Evolutionary conservation across 2,329 filamentous ascomycete genomes (phyloP).

Genomic region (Lasiodiplodia hormozganensis): DNA sequence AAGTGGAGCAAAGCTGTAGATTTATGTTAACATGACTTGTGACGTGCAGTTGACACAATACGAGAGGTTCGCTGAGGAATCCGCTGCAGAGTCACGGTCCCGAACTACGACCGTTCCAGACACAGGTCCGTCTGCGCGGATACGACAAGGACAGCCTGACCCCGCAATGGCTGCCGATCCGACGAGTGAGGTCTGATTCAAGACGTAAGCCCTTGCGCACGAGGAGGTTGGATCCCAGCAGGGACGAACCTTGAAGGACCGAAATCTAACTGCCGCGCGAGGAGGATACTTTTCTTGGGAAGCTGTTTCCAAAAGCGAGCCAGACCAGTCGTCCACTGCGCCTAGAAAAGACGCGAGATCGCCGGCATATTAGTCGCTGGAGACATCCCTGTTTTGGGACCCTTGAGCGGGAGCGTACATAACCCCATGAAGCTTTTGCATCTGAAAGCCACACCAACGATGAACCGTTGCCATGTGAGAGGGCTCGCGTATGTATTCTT

Average conservation of each 20-base stretch:
- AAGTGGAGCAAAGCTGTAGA: slow-evolving; percentile 19
- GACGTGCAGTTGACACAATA: slow-evolving; percentile 10
- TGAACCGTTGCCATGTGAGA: not conserved
- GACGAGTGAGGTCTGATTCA: slow-evolving; percentile 17
- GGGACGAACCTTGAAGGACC: not conserved
- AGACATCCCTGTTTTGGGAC: not conserved
- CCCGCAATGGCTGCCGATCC: slow-evolving; percentile 19
- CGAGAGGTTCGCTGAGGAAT: slow-evolving; percentile 15
- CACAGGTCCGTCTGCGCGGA: slow-evolving; percentile 12
- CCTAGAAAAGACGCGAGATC: not conserved
- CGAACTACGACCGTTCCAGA: slow-evolving; percentile 16
- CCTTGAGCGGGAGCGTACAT: slow-evolving; percentile 5
- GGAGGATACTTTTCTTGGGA: not conserved
- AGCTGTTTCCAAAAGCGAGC: slow-evolving; percentile 13
- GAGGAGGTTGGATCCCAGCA: slow-evolving; percentile 5
- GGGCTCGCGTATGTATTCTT: not conserved
- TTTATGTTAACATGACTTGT: slow-evolving; percentile 20
- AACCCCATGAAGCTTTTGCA: not conserved
- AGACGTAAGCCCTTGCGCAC: slow-evolving; percentile 19
- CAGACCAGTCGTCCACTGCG: slow-evolving; percentile 1
- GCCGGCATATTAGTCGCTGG: not conserved
- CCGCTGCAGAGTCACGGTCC: slow-evolving; percentile 11
- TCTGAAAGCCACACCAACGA: not conserved
- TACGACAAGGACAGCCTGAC: slow-evolving; percentile 5
- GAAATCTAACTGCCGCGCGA: slow-evolving; percentile 6